Evolutionary conservation across 345 rosid species (phyloP).

Genomic region (Xanthoceras sorbifolium): DNA sequence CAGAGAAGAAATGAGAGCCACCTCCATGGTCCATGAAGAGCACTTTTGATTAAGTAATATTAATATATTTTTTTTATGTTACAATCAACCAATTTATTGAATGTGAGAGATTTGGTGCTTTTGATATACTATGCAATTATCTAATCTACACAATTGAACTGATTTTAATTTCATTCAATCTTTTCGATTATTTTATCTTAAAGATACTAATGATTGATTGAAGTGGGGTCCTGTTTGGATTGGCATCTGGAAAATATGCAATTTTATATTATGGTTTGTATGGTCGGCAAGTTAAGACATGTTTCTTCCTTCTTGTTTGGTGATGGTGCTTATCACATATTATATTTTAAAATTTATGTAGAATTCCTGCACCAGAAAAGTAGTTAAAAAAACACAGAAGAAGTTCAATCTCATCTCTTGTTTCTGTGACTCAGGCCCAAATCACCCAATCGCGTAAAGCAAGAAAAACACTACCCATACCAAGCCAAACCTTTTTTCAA

Average conservation of each 20-base stretch:
- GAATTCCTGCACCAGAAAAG: neutral
- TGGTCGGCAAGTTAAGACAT: neutral
- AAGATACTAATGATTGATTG: too few relatives aligned
- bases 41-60: neutral
- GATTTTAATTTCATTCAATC: neutral
- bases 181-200: neutral
- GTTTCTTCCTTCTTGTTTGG: neutral
- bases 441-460: neutral
- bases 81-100: neutral
- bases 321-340: neutral
- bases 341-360: neutral
- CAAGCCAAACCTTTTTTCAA: too few relatives aligned
- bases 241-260: neutral
- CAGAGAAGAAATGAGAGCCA: neutral
- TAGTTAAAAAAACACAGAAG: too few relatives aligned
- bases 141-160: neutral
- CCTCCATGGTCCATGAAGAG: neutral
- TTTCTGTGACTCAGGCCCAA: neutral
- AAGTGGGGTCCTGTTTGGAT: neutral
- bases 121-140: neutral
- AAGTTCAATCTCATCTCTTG: neutral
- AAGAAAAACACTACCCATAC: neutral
- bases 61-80: neutral
- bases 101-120: neutral
- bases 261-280: neutral